These are phyloP conservation scores for Aspergillus chevalieri DNA, from an alignment of 2,329 filamentous ascomycete genomes.

Conservation along the genomic window DNA sequence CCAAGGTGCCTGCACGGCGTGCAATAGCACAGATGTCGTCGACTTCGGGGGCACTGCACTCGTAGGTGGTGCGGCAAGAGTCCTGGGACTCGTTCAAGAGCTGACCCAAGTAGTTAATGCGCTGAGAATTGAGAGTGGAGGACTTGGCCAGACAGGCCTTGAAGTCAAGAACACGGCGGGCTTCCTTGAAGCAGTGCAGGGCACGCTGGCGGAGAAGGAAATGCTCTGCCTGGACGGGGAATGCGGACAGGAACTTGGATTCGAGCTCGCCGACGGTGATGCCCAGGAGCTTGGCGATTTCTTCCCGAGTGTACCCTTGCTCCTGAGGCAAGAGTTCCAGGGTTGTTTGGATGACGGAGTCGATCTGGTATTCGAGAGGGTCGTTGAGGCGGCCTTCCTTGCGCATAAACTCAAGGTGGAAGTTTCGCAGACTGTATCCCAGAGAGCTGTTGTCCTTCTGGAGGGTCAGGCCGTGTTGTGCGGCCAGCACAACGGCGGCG, in stretches of 20 bases:
- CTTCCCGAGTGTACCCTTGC: conserved; percentile 80
- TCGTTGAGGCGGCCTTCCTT: conserved; percentile 43
- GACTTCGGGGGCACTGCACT: conserved; percentile 89
- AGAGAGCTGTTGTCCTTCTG: conserved; percentile 75
- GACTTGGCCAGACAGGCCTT: conserved; percentile 60
- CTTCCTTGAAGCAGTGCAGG: conserved; percentile 85
- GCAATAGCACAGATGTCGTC: conserved; percentile 82
- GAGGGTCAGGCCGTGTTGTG: conserved; percentile 57
- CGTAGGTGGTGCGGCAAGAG: conserved; percentile 79
- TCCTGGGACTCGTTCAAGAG: conserved; percentile 86
- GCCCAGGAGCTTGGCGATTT: conserved; percentile 68
- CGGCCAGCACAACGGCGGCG: conserved; percentile 64
- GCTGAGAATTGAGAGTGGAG: conserved; percentile 56
- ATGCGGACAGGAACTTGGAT: conserved; percentile 73
- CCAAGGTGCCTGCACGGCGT: conserved; percentile 69
- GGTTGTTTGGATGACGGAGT: conserved; percentile 63
- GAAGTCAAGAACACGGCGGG: conserved; percentile 78
- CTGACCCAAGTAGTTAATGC: conserved; percentile 66
- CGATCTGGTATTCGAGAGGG: conserved; percentile 61
- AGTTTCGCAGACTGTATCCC: conserved; percentile 74
- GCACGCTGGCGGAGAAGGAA: conserved; percentile 87
- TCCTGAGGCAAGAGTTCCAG: conserved; percentile 67
- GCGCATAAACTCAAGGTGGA: conserved; percentile 75
- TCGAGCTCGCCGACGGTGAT: conserved; percentile 67
- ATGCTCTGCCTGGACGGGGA: conserved; percentile 77